These are phyloP conservation scores for Globisporangium cystogenes DNA, from an alignment of 352 stramenopile genomes.

Conservation along the genomic window DNA sequence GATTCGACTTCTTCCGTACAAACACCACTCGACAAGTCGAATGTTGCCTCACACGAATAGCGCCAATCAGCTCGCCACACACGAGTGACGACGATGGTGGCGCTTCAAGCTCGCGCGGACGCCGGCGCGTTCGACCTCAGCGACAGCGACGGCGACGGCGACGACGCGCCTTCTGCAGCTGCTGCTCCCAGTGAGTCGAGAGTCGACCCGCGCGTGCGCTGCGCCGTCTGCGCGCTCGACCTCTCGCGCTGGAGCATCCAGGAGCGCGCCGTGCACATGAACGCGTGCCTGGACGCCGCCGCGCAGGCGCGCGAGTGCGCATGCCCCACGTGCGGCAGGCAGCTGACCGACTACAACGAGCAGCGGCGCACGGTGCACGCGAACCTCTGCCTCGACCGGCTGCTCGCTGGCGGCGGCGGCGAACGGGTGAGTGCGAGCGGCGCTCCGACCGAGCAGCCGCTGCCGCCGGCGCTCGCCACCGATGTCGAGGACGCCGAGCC, in stretches of 20 bases:
- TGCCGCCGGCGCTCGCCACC: neutral
- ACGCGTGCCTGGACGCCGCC: conserved; percentile 59
- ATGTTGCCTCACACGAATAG: neutral
- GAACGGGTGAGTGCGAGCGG: conserved; percentile 8
- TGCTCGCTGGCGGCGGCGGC: conserved; percentile 7
- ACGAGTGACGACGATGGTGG: neutral
- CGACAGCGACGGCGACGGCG: conserved; percentile 12
- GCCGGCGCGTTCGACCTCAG: conserved; percentile 3
- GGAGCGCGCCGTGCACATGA: conserved; percentile 60
- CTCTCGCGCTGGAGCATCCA: conserved; percentile 41
- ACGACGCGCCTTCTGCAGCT: conserved; percentile 13
- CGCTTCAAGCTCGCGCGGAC: neutral
- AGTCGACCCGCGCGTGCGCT: conserved; percentile 22
- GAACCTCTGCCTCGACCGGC: conserved; percentile 57
- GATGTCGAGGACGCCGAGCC: no score
- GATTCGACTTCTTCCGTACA: neutral
- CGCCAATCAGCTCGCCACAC: neutral
- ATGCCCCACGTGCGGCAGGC: conserved; percentile 50
- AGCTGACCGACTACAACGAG: conserved; percentile 63
- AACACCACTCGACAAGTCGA: neutral
- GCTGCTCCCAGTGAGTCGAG: neutral
- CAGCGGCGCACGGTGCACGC: conserved; percentile 58
- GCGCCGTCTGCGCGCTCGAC: conserved; percentile 58
- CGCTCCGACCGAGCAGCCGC: neutral
- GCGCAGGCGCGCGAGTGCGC: conserved; percentile 24